Percentiles rank a stretch among this genome's conserved stretches.
These are phyloP conservation scores for Botrytis cinerea DNA, from an alignment of 2,329 filamentous ascomycete species.

Conservation along the genomic window DNA sequence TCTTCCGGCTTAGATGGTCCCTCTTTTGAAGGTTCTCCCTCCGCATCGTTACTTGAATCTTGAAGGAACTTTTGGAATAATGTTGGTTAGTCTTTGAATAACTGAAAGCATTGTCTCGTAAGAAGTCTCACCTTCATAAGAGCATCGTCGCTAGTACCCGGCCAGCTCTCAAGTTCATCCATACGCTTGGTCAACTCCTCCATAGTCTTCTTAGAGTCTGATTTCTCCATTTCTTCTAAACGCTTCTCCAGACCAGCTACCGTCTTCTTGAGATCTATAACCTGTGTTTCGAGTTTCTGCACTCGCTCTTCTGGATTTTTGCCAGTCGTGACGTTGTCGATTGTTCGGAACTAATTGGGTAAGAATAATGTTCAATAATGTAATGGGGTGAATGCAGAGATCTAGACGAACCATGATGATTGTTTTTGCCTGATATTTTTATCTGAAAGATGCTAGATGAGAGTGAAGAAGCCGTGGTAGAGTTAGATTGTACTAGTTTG, in stretches of 20 bases:
- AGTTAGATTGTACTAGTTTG: background rate
- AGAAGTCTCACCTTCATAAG: slow-evolving; percentile 1
- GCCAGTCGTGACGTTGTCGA: background rate
- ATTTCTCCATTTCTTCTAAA: slow-evolving; percentile 2
- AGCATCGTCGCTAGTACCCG: background rate
- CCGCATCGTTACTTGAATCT: background rate
- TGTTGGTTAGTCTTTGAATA: too few species aligned
- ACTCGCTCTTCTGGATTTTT: slow-evolving; percentile 4
- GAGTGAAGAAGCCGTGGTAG: background rate
- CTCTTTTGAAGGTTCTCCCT: background rate
- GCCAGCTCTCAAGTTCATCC: background rate
- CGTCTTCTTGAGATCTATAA: slow-evolving; percentile 5
- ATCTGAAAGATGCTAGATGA: background rate
- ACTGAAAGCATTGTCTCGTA: background rate
- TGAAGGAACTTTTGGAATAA: background rate
- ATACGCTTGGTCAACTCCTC: background rate
- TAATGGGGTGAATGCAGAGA: background rate
- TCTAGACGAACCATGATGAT: background rate
- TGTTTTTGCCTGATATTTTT: background rate
- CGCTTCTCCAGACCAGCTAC: slow-evolving; percentile 2
- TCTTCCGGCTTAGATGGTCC: background rate
- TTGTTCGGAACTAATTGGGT: slow-evolving; percentile 1
- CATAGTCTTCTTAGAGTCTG: background rate
- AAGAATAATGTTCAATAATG: background rate
- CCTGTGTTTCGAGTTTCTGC: background rate